These are phyloP conservation scores for Kuraishia molischiana DNA, from an alignment of 805 yeast species.

Conservation along the genomic window DNA sequence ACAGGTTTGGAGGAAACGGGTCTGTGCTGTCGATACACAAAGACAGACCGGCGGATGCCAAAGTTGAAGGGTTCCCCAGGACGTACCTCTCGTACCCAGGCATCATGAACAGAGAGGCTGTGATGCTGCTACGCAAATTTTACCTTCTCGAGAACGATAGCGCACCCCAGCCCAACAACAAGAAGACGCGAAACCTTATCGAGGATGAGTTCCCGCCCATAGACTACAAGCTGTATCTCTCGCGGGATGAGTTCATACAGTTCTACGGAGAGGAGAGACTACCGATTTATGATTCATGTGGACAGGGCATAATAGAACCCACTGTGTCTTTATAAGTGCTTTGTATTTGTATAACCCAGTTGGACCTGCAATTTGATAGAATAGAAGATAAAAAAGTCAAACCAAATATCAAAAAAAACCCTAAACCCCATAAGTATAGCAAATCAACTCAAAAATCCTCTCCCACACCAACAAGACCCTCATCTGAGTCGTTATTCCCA, in stretches of 20 bases:
- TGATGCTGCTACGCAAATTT: slow-evolving; percentile 70
- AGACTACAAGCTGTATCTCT: slow-evolving; percentile 44
- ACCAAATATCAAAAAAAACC: too few species aligned
- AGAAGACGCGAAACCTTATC: slow-evolving; percentile 56
- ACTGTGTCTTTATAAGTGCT: too few species aligned
- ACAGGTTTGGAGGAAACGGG: slow-evolving; percentile 95
- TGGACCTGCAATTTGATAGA: neutral
- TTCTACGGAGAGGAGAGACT: slow-evolving; percentile 36
- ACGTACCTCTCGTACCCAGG: slow-evolving; percentile 65
- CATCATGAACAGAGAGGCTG: slow-evolving; percentile 69
- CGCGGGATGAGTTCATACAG: slow-evolving; percentile 35
- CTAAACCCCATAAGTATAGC: too few species aligned
- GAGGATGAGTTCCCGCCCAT: slow-evolving; percentile 48
- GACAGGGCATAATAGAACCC: slow-evolving; percentile 1
- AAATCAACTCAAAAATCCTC: too few species aligned
- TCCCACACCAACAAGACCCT: too few species aligned
- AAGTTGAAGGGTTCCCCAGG: slow-evolving; percentile 11
- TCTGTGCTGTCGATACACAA: slow-evolving; percentile 57
- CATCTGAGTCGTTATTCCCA: too few species aligned
- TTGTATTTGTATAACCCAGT: too few species aligned
- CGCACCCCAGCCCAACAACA: slow-evolving; percentile 75
- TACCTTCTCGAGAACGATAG: slow-evolving; percentile 77
- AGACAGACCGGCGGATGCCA: slow-evolving; percentile 21
- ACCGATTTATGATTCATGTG: slow-evolving; percentile 13
- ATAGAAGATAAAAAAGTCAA: neutral